A percentile compares a stretch with the other conserved stretches of the same genome.
Conservation (phyloP, 1,284 basidiomycete species). For the Microbotryum lychnidis-dioicae region DNA sequence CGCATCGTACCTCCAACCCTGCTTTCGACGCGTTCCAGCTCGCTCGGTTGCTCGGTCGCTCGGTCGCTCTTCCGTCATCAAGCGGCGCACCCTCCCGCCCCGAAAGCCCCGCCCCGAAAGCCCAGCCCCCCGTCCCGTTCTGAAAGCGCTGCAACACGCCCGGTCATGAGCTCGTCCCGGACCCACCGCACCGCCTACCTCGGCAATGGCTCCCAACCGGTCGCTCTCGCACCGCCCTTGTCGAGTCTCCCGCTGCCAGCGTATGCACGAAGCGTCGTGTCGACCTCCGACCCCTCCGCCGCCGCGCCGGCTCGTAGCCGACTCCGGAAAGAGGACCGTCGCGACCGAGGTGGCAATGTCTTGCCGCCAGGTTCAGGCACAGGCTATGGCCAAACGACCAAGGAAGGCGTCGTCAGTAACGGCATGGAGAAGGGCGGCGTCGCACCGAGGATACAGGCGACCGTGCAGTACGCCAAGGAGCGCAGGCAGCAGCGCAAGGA, state of each 20-base stretch:
- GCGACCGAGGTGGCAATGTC: constrained; percentile 17
- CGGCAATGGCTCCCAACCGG: background rate
- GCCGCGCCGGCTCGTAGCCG: constrained; percentile 12
- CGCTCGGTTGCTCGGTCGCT: no score
- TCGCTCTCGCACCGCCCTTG: background rate
- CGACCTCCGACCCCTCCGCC: background rate
- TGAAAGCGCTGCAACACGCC: no score
- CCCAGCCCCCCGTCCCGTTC: no score
- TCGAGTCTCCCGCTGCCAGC: constrained; percentile 1
- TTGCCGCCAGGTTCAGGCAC: constrained; percentile 9
- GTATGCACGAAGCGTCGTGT: background rate
- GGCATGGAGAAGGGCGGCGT: constrained; percentile 8
- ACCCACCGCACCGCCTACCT: background rate
- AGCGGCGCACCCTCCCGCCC: no score
- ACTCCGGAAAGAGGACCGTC: constrained; percentile 9
- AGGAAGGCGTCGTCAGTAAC: constrained; percentile 8
- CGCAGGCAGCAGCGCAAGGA: constrained; percentile 15
- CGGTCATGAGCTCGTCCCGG: background rate
- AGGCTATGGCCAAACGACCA: constrained; percentile 3
- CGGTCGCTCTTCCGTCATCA: no score
- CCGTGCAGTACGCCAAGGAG: constrained; percentile 22
- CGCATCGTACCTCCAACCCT: no score
- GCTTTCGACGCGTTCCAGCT: no score
- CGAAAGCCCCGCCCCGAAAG: no score
- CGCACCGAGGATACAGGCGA: constrained; percentile 22